Evolutionary conservation across 352 stramenopile genomes (phyloP).

Genomic region (Phytophthora europaea): DNA sequence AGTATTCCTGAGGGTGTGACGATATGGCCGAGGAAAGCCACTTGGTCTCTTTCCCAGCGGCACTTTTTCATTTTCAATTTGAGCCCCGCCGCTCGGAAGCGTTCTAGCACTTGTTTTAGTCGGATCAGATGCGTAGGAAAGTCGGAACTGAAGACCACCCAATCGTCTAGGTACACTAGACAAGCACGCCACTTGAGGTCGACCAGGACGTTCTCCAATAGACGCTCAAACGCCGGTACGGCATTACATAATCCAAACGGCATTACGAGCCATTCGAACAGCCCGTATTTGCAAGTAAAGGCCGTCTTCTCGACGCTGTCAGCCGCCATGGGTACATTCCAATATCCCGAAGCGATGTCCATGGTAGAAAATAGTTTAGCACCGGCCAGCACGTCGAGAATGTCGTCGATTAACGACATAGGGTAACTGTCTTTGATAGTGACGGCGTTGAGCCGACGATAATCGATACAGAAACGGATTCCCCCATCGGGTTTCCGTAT

Average conservation of each 20-base stretch:
- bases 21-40: slow-evolving; percentile 14
- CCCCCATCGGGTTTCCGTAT: background rate
- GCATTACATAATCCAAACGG: slow-evolving; percentile 9
- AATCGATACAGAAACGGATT: slow-evolving; percentile 21
- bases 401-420: slow-evolving; percentile 22
- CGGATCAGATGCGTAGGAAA: slow-evolving; percentile 5
- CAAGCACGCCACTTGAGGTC: slow-evolving; percentile 8
- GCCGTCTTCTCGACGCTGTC: slow-evolving; percentile 5
- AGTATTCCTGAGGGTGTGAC: background rate
- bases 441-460: slow-evolving; percentile 8
- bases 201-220: slow-evolving; percentile 12
- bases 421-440: slow-evolving; percentile 17
- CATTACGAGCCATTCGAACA: slow-evolving; percentile 1
- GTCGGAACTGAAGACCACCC: slow-evolving; percentile 11
- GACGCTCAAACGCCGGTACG: background rate
- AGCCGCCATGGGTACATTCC: background rate
- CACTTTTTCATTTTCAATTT: slow-evolving; percentile 21
- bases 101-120: background rate
- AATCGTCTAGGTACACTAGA: slow-evolving; percentile 8
- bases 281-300: slow-evolving; percentile 6
- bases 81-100: background rate
- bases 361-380: slow-evolving; percentile 12
- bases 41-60: slow-evolving; percentile 2
- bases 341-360: background rate
- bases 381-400: slow-evolving; percentile 6